A percentile compares a stretch with the other conserved stretches of the same genome.
These are phyloP conservation scores for Claviceps pusilla DNA, from an alignment of 2,329 filamentous ascomycete species.

Conservation along the genomic window DNA sequence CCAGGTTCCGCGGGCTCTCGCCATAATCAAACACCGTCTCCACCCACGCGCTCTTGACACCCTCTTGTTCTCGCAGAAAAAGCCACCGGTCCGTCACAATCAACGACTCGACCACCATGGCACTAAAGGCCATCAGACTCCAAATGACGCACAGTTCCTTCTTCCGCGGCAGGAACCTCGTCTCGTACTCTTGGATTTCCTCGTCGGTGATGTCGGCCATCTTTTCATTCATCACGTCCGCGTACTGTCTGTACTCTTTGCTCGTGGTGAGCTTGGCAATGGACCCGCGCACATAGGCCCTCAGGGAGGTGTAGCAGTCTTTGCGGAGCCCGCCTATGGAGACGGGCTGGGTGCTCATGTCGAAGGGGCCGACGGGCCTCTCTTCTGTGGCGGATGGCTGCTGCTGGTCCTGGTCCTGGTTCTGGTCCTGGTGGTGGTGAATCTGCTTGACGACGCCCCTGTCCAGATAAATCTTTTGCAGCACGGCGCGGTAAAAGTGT, in stretches of 20 bases:
- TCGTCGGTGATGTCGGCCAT: slow-evolving; percentile 58
- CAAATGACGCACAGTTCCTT: slow-evolving; percentile 78
- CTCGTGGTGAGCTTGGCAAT: slow-evolving; percentile 54
- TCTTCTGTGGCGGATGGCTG: not conserved
- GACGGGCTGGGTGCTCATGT: slow-evolving; percentile 56
- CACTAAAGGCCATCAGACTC: slow-evolving; percentile 93
- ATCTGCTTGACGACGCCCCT: slow-evolving; percentile 56
- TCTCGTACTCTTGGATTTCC: slow-evolving; percentile 58
- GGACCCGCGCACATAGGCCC: slow-evolving; percentile 66
- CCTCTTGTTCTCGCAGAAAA: slow-evolving; percentile 66
- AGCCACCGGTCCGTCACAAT: slow-evolving; percentile 85
- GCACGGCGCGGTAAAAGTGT: slow-evolving; percentile 80
- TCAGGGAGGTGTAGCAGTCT: slow-evolving; percentile 59
- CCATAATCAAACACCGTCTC: slow-evolving; percentile 84
- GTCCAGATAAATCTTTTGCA: slow-evolving; percentile 88
- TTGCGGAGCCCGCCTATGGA: slow-evolving; percentile 79
- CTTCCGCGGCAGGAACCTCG: slow-evolving; percentile 47
- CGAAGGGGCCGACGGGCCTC: slow-evolving; percentile 25
- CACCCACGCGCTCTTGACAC: slow-evolving; percentile 69
- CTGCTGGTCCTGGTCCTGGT: not conserved
- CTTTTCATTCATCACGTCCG: slow-evolving; percentile 46
- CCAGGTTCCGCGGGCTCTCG: slow-evolving; percentile 76
- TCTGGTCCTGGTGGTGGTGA: slow-evolving; percentile 19
- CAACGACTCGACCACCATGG: slow-evolving; percentile 72
- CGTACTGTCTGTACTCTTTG: slow-evolving; percentile 42